Conservation (phyloP, 2,329 filamentous ascomycete species). For the Sporothrix dimorphospora region DNA sequence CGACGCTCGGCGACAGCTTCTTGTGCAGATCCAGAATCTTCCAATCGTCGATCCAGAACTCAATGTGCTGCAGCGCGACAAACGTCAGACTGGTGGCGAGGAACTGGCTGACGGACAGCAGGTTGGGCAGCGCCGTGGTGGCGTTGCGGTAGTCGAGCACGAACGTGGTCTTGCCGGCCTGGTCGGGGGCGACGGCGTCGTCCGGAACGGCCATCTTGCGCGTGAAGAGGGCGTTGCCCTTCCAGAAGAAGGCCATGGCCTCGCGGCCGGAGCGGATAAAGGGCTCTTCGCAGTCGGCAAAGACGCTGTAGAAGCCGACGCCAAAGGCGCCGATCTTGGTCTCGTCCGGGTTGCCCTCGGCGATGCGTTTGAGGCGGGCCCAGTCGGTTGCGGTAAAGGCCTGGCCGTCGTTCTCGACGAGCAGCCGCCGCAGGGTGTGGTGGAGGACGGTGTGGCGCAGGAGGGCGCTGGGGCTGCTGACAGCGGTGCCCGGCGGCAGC, state of each 20-base stretch:
- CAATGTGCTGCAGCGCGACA: conserved; percentile 83
- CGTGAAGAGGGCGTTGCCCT: conserved; percentile 95
- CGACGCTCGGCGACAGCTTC: conserved; percentile 77
- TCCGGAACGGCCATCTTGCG: conserved; percentile 74
- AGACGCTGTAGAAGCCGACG: conserved; percentile 98
- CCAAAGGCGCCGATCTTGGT: conserved; percentile 99
- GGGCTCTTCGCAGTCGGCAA: conserved; percentile 96
- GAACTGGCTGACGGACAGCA: conserved; percentile 88
- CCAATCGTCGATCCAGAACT: conserved; percentile 89
- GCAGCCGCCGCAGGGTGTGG: conserved; percentile 82
- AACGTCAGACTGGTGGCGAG: conserved; percentile 94
- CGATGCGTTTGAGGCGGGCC: conserved; percentile 91
- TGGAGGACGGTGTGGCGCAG: conserved; percentile 83
- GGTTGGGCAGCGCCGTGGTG: conserved; percentile 81
- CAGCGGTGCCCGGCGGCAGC: conserved; percentile 51
- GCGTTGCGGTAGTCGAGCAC: conserved; percentile 90
- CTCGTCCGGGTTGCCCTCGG: conserved; percentile 98
- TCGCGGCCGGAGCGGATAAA: conserved; percentile 92
- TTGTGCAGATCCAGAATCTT: conserved; percentile 79
- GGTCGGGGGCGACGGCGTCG: conserved; percentile 54
- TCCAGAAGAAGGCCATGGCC: conserved; percentile 99
- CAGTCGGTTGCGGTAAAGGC: conserved; percentile 90
- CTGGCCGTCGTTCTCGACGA: conserved; percentile 90
- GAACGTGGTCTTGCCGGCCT: conserved; percentile 78
- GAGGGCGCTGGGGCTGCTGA: conserved; percentile 40